phyloP scores from a whole-genome alignment of 78 protist genomes.

The Protostelium mycophagum region DNA sequence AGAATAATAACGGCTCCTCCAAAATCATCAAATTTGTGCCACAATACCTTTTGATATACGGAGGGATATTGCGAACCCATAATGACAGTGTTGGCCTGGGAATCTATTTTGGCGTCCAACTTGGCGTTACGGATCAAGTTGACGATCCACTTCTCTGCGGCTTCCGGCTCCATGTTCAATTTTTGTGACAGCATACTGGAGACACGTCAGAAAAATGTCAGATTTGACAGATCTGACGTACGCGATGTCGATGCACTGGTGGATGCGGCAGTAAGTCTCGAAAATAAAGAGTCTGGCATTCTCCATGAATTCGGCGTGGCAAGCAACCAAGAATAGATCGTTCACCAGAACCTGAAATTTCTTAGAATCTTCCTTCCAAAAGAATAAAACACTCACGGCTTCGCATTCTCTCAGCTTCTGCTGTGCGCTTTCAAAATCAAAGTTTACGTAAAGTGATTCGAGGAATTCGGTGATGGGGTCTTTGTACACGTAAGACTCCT shows the following conservation, averaged over 20 bases:
- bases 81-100: constrained; percentile 54
- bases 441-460: constrained; percentile 67
- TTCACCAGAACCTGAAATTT: constrained; percentile 59
- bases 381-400: constrained; percentile 3
- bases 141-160: constrained; percentile 88
- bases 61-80: constrained; percentile 68
- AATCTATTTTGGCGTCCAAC: constrained; percentile 85
- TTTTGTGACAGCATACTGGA: constrained; percentile 70
- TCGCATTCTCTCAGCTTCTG: constrained; percentile 70
- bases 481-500: constrained; percentile 65
- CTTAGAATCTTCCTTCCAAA: constrained; percentile 4
- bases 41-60: constrained; percentile 41
- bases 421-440: constrained; percentile 87
- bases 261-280: constrained; percentile 88
- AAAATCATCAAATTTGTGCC: too few species aligned
- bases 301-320: constrained; percentile 74
- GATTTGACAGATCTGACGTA: background rate
- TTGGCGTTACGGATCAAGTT: constrained; percentile 80
- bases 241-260: constrained; percentile 77
- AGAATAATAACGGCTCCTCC: too few species aligned
- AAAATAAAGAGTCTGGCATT: constrained; percentile 83
- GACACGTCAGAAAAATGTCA: background rate
- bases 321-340: constrained; percentile 72
- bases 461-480: constrained; percentile 86
- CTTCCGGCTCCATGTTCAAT: constrained; percentile 64